Percentiles rank a stretch among this genome's conserved stretches.
Conservation (phyloP, 768 basidiomycete species). For the Podaxis mareebaensis region DNA sequence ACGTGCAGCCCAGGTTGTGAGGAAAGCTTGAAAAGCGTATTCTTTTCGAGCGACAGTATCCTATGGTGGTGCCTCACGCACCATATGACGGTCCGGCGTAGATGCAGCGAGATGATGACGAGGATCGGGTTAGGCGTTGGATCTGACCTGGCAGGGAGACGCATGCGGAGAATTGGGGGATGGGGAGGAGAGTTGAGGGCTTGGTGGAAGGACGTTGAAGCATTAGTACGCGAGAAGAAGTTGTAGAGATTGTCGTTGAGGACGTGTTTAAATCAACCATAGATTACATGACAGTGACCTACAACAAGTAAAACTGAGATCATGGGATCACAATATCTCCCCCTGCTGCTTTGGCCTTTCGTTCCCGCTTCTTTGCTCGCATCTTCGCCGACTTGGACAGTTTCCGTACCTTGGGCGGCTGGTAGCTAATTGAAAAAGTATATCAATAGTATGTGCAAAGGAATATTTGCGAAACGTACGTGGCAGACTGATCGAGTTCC, state of each 20-base stretch:
- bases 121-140: constrained; percentile 34
- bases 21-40: constrained; percentile 39
- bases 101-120: constrained; percentile 28
- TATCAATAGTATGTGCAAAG: not conserved
- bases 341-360: constrained; percentile 26
- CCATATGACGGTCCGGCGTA: constrained; percentile 34
- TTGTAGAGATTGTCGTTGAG: not conserved
- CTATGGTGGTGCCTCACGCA: constrained; percentile 50
- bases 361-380: constrained; percentile 46
- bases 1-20: constrained; percentile 52
- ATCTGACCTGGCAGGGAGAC: constrained; percentile 26
- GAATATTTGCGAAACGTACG: constrained; percentile 38
- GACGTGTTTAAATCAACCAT: not conserved
- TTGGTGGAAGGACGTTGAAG: constrained; percentile 41
- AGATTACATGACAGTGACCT: not conserved
- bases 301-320: not conserved
- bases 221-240: constrained; percentile 26
- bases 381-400: constrained; percentile 59
- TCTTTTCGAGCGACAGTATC: constrained; percentile 52
- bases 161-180: constrained; percentile 53
- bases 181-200: constrained; percentile 42
- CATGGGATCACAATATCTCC: constrained; percentile 9
- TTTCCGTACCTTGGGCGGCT: constrained; percentile 51
- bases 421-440: constrained; percentile 43
- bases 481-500: constrained; percentile 42